Conservation (phyloP, 352 stramenopile genomes). For the Phytophthora macrochlamydospora region DNA sequence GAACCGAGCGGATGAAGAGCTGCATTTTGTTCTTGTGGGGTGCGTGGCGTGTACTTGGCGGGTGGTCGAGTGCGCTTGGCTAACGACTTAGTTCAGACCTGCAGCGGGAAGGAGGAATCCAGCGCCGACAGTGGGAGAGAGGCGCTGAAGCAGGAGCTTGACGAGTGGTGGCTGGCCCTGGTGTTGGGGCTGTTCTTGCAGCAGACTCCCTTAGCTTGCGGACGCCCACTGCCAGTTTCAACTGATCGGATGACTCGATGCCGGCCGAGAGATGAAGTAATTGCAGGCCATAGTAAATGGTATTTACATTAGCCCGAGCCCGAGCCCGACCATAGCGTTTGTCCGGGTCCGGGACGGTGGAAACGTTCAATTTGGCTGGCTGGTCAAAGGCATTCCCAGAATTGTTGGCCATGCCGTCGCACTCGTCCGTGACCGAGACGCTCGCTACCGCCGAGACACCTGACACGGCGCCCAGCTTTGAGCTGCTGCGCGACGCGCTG, state of each 20-base stretch:
- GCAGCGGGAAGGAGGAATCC: neutral
- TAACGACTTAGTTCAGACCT: no score
- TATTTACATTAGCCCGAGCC: neutral
- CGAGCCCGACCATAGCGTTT: neutral
- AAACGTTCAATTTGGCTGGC: neutral
- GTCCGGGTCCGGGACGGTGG: neutral
- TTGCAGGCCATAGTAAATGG: neutral
- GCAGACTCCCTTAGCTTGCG: no score
- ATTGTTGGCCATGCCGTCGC: constrained; percentile 17
- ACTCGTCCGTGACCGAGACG: constrained; percentile 23
- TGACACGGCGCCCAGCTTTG: constrained; percentile 55
- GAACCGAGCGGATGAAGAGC: constrained; percentile 72
- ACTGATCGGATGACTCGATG: constrained; percentile 6
- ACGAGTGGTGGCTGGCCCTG: neutral
- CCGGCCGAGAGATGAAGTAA: neutral
- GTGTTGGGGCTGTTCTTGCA: neutral
- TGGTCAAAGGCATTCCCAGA: constrained; percentile 14
- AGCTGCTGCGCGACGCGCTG: constrained; percentile 61
- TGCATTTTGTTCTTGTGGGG: constrained; percentile 41
- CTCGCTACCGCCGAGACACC: neutral
- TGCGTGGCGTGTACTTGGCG: no score
- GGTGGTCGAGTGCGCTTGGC: no score
- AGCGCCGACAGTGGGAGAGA: neutral
- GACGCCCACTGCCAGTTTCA: constrained; percentile 13
- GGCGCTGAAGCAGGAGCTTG: neutral